These are phyloP conservation scores for Aspergillus intermedius DNA, from an alignment of 2,329 filamentous ascomycete species.

Conservation along the genomic window DNA sequence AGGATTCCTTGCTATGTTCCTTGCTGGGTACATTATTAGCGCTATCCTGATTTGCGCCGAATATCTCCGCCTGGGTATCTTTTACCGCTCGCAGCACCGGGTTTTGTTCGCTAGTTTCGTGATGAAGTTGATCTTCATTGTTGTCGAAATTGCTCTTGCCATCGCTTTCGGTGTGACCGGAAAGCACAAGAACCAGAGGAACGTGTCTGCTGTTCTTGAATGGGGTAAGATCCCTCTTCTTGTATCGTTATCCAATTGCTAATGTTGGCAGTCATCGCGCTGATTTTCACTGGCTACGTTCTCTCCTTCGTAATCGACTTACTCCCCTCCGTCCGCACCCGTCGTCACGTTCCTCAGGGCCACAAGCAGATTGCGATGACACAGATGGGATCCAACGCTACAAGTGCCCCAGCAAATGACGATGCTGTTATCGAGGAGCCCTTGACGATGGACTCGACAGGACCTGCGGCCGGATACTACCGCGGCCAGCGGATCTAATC, in stretches of 20 bases:
- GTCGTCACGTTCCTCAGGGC: slow-evolving; percentile 40
- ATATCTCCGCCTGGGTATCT: slow-evolving; percentile 76
- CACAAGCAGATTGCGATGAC: slow-evolving; percentile 28
- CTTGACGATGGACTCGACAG: slow-evolving; percentile 32
- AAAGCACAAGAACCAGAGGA: slow-evolving; percentile 46
- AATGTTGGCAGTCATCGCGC: slow-evolving; percentile 52
- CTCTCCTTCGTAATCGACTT: slow-evolving; percentile 84
- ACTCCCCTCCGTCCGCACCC: slow-evolving; percentile 65
- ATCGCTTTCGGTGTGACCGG: slow-evolving; percentile 57
- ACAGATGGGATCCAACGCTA: slow-evolving; percentile 8
- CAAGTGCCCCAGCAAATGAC: slow-evolving; percentile 3
- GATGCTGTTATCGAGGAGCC: slow-evolving; percentile 28
- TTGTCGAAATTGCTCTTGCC: slow-evolving; percentile 66
- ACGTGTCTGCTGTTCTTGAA: slow-evolving; percentile 72
- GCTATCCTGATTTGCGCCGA: slow-evolving; percentile 87
- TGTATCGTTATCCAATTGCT: not conserved
- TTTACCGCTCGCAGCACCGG: slow-evolving; percentile 63
- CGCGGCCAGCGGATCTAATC: slow-evolving; percentile 22
- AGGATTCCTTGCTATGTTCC: slow-evolving; percentile 73
- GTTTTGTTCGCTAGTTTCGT: slow-evolving; percentile 75
- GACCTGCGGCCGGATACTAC: slow-evolving; percentile 26
- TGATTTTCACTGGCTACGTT: slow-evolving; percentile 83
- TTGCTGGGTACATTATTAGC: slow-evolving; percentile 74
- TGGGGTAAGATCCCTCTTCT: slow-evolving; percentile 40
- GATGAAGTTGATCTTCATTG: slow-evolving; percentile 77